A percentile compares a stretch with the other conserved stretches of the same genome.
phyloP scores from a whole-genome alignment of 139 green algal genomes.

The Volvox africanus region DNA sequence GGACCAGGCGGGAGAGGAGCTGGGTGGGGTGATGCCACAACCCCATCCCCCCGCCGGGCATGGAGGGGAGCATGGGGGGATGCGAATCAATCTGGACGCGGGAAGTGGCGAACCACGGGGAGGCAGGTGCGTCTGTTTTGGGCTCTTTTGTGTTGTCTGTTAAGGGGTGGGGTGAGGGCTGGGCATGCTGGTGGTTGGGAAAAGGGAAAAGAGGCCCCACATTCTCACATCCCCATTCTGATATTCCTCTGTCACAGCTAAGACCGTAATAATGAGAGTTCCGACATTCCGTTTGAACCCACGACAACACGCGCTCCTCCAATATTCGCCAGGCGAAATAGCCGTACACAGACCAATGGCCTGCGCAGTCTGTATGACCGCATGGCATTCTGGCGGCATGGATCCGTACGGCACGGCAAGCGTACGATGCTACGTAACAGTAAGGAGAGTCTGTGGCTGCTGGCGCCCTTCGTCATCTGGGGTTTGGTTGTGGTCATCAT shows the following conservation, averaged over 20 bases:
- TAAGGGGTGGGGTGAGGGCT: too few relatives aligned
- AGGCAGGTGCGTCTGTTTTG: not conserved
- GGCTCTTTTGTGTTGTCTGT: too few relatives aligned
- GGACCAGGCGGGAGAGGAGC: not conserved
- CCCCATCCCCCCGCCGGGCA: not conserved
- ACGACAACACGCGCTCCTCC: too few relatives aligned
- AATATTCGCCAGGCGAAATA: not conserved
- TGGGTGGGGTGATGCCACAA: not conserved
- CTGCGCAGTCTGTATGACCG: conserved; percentile 40
- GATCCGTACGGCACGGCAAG: conserved; percentile 36
- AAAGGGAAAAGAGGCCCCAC: too few relatives aligned
- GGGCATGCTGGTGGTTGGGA: too few relatives aligned
- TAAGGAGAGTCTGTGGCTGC: conserved; percentile 43
- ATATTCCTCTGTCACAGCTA: too few relatives aligned
- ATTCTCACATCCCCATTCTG: too few relatives aligned
- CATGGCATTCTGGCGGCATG: conserved; percentile 27
- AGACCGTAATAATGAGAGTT: too few relatives aligned
- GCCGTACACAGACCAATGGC: not conserved
- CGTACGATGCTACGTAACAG: conserved; percentile 55
- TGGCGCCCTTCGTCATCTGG: conserved; percentile 51
- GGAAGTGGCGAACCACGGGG: not conserved
- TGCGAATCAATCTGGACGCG: conserved; percentile 29
- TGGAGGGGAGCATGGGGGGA: not conserved
- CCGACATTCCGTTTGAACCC: too few relatives aligned
- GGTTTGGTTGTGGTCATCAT: conserved; percentile 44